Conservation (phyloP, 108 stramenopile genomes). For the Skeletonema menzelii region DNA sequence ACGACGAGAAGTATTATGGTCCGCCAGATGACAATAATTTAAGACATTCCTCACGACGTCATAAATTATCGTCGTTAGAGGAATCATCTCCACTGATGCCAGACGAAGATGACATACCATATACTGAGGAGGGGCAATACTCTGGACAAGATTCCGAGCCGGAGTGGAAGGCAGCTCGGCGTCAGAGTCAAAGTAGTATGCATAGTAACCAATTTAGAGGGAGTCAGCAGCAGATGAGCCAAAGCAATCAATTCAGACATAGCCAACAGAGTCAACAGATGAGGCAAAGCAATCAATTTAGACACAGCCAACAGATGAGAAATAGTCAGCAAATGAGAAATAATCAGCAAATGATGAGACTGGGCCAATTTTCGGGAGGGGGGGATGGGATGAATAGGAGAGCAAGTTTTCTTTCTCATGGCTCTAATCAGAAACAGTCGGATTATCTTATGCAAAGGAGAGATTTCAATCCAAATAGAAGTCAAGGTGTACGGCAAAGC, state of each 20-base stretch:
- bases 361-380: neutral
- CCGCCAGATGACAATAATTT: neutral
- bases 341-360: neutral
- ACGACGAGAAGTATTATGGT: neutral
- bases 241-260: neutral
- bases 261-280: neutral
- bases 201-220: neutral
- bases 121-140: neutral
- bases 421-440: neutral
- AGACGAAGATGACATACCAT: neutral
- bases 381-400: neutral
- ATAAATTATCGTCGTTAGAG: neutral
- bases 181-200: neutral
- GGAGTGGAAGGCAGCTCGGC: neutral
- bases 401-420: neutral
- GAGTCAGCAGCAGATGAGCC: neutral
- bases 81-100: neutral
- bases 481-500: neutral
- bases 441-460: neutral
- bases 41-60: neutral
- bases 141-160: neutral
- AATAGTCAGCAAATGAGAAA: neutral
- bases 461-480: neutral
- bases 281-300: no score
- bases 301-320: neutral